phyloP scores from a whole-genome alignment of 2,329 filamentous ascomycete species.

The Parafenestella ontariensis region DNA sequence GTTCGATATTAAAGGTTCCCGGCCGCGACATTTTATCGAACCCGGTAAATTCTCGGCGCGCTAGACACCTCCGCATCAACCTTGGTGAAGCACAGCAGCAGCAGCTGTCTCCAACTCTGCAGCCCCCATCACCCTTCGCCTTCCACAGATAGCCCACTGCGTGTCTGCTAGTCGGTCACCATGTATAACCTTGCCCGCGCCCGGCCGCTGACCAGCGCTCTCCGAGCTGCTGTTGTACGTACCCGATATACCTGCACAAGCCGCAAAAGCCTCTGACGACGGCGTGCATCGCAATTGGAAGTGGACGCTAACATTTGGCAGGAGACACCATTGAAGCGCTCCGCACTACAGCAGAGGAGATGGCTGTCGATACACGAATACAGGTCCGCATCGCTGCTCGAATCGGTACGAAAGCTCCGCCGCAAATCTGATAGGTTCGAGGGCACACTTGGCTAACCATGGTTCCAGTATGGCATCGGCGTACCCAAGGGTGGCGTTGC shows the following conservation, averaged over 20 bases:
- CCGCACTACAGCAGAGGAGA: constrained; percentile 79
- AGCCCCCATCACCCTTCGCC: constrained; percentile 31
- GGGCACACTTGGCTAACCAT: constrained; percentile 30
- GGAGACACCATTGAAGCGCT: constrained; percentile 62
- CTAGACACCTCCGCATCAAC: constrained; percentile 44
- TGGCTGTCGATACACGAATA: constrained; percentile 98
- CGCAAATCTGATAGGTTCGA: constrained; percentile 11
- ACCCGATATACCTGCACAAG: constrained; percentile 16
- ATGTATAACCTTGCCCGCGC: constrained; percentile 89
- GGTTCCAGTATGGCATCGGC: constrained; percentile 83
- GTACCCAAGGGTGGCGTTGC: constrained; percentile 91
- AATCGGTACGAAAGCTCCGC: constrained; percentile 57
- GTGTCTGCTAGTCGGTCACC: constrained; percentile 50
- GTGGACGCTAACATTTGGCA: constrained; percentile 50
- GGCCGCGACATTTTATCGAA: constrained; percentile 37
- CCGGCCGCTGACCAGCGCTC: constrained; percentile 78
- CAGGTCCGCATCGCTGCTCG: constrained; percentile 90
- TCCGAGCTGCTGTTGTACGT: constrained; percentile 79
- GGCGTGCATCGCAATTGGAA: constrained; percentile 33
- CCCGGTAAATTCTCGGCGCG: constrained; percentile 40
- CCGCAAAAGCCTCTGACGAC: constrained; percentile 41
- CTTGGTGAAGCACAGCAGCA: constrained; percentile 31
- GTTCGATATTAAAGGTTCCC: constrained; percentile 22
- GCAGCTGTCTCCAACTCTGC: constrained; percentile 29
- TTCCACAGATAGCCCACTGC: constrained; percentile 19